phyloP scores from a whole-genome alignment of 148 eudicot species.

The Diospyros lotus region DNA sequence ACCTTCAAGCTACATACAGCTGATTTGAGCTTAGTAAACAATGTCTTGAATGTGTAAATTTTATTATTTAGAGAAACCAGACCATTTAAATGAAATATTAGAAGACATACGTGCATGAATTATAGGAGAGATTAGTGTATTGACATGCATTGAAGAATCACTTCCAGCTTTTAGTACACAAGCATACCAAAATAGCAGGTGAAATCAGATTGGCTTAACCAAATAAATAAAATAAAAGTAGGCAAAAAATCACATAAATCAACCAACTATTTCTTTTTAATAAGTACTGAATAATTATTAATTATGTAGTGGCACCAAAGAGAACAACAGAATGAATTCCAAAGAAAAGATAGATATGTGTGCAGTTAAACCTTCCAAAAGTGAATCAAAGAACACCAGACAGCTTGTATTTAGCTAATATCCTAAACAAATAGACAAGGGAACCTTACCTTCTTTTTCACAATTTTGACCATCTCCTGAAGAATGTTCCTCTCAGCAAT shows the following conservation, averaged over 20 bases:
- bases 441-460: slow-evolving; percentile 68
- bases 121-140: too few species aligned
- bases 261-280: too few species aligned
- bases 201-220: too few species aligned
- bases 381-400: neutral
- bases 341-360: neutral
- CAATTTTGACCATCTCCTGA: slow-evolving; percentile 87
- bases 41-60: too few species aligned
- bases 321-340: neutral
- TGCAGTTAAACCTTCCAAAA: neutral
- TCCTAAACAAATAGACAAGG: neutral
- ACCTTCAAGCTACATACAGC: too few species aligned
- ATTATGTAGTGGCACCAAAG: too few species aligned
- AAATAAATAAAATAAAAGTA: too few species aligned
- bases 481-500: slow-evolving; percentile 69
- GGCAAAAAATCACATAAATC: too few species aligned
- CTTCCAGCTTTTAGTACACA: neutral
- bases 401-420: neutral
- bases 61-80: too few species aligned
- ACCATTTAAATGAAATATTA: neutral
- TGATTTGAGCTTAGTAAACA: too few species aligned
- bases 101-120: neutral
- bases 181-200: neutral
- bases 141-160: neutral
- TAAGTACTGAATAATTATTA: too few species aligned